Evolutionary conservation across 1,284 basidiomycete species (phyloP), one percentile per base, ranked within the genome.

Genomic region (Bjerkandera adusta): DNA sequence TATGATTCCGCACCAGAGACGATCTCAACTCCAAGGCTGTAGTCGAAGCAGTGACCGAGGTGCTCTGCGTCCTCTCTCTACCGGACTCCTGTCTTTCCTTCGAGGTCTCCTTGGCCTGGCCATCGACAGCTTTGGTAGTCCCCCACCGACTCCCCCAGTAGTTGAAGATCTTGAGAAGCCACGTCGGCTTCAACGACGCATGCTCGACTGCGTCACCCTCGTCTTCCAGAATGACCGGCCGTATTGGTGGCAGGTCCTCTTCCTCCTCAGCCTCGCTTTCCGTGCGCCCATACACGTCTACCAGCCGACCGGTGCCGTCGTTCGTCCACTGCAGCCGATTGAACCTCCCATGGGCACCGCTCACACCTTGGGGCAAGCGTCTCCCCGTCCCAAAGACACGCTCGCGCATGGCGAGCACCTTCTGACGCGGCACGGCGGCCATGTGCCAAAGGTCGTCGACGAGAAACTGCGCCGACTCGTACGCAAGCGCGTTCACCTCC

Each of bases 261-360:
- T 64, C 66, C 61, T 89, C 87, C 56, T 83, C 83, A 18, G 72
- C 85, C 63, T 89, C 86, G 50, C 77, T 80, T 67, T 86, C 85
- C 47, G 84, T 89, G 37, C 85, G 68, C 11, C 87, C 86, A 34
- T 78, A 59, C 29, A 68, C 63, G 62, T 89, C 86, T 39, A 89
- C 85, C 1, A 81, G 61, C 36, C 77, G 66, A 60, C 77, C 73
- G 29, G 60, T 56, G 5, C 84, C 85, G 55, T 83, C 82, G 30
- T 87, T 63, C 48, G 76, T 80, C 79, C 81, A 81, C 60, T 89
- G 85, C 49, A 85, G 62, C 5, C 81, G 69, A 56, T 81, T 80
- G 60, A 79, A 84, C 45, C 65, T 63, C 32, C 79, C 81, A 55
- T 80, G 75, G 1, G 77, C 76, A 16, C 77, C 76, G 39, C 73